Evolutionary conservation across 2,329 filamentous ascomycete species (phyloP), one percentile per base, ranked within the genome.

Genomic region (Fusarium beomiforme): DNA sequence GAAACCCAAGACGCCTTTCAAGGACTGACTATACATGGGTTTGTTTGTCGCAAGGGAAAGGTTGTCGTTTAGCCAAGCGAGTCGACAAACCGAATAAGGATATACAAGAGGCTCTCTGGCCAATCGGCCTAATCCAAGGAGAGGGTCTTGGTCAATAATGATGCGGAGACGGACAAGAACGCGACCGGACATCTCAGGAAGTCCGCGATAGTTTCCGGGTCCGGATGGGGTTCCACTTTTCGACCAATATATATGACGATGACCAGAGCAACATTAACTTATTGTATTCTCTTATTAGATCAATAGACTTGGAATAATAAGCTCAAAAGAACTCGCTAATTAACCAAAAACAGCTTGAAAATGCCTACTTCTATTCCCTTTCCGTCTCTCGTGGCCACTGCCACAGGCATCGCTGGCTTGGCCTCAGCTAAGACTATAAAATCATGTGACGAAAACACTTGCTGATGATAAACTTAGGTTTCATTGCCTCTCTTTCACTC

Each of bases 361-460:
- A 49, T 62, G 58, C 64, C 33, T 4, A 70, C 78, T 62, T 69
- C 73, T n/a, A 43, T 76, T 26, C 67, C 79, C 4, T 72, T 74
- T 16, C 78, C 78, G 3, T 73, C 79, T 10, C 75, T 81, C 19
- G 26, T 82, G 44, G 80, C 80, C 26, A 77, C 79, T 29, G 78
- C 81, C 29, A 80, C 78, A n/a, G 81, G 81, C 63, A 75, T 83
- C 26, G 59, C 81, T 33, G 79, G 80, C 39, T 81, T 81, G 21
- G 78, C 79, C 14, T 79, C 81, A 14, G 81, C 81, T 81, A 72
- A 64, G 64, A 17, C 19, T 12, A 41, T 11, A 16, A 8, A 17
- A 12, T 16, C 21, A 26, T 21, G 9, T 7, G 8, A 34, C 5
- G 21, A 17, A 31, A 6, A 21, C 13, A 26, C 36, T 13, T n/a